Base-by-base conservation (phyloP, 805 yeast species). In the Teunomyces panamensis region DNA sequence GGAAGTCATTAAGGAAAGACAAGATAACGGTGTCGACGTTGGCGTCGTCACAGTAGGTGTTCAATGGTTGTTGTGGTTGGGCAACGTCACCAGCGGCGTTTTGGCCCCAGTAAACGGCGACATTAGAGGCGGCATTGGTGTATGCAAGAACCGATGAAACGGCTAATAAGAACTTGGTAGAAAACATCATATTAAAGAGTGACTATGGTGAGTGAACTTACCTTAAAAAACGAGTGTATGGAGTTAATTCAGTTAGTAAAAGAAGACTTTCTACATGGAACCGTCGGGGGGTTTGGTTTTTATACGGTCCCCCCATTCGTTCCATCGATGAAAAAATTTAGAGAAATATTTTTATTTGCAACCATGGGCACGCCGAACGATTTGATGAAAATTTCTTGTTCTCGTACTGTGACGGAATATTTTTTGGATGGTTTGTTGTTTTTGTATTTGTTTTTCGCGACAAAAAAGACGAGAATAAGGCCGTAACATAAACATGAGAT, bases 71-170 rank as follows among this genome's bases (percentile, higher is more conserved):
- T 56, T 80, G 84, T 42, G 55, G 33, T 48, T 42, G 13, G 24
- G 26, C 43, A 13, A 37, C 29, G 17, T 26, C 32, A 9, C 60
- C 55, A 6, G 79, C 83, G n/a, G 92, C 81, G 57, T 80, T 79
- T 68, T 89, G 96, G 46, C 97, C 96, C 96, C 96, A 89, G 68
- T 89, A 89, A 9, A 87, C 74, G 17, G 85, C 96, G 34, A 89
- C 79, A 53, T 87, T 85, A 6, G 27, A 14, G 34, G 34, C 29
- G 9, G 45, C 37, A 27, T 27, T 28, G 32, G 49, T 44, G 32
- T n/a, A 11, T 6, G 46, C 46, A 16, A 42, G 20, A 26, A 42
- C 37, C 20, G 45, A 30, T 10, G 45, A 37, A 6, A 37, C 39
- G 45, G 34, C 30, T 16, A 32, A 11, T 14, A 32, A 8, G 45